Evolutionary conservation across 108 stramenopile species (phyloP).

Genomic region (Skeletonema marinoi): DNA sequence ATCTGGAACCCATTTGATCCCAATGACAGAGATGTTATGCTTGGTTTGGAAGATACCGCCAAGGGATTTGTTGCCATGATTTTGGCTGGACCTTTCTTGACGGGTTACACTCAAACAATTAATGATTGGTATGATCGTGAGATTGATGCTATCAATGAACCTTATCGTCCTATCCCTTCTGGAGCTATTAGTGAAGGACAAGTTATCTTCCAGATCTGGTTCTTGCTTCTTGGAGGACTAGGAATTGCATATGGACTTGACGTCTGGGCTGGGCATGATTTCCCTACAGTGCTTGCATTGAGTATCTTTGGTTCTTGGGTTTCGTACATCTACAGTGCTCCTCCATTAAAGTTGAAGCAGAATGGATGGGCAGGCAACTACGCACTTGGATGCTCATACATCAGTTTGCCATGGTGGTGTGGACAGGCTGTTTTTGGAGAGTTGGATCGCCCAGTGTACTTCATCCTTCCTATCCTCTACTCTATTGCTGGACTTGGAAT

Average conservation of each 20-base stretch:
- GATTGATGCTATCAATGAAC: constrained; percentile 98
- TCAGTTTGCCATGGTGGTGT: constrained; percentile 98
- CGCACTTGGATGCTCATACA: constrained; percentile 95
- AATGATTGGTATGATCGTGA: constrained; percentile 99
- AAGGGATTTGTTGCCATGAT: constrained; percentile 92
- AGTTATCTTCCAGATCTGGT: constrained; percentile 94
- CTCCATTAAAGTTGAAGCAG: constrained; percentile 94
- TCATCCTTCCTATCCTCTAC: constrained; percentile 90
- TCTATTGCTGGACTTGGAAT: constrained; percentile 94
- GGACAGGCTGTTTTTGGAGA: constrained; percentile 94
- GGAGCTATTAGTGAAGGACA: constrained; percentile 90
- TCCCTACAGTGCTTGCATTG: constrained; percentile 81
- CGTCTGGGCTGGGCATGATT: constrained; percentile 91
- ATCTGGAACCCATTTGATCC: constrained; percentile 96
- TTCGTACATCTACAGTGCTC: constrained; percentile 97
- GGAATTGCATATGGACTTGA: constrained; percentile 91
- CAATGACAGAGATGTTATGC: constrained; percentile 74
- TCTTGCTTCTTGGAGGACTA: constrained; percentile 88
- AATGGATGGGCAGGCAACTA: constrained; percentile 97
- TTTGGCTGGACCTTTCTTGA: constrained; percentile 92
- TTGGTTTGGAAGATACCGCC: constrained; percentile 82
- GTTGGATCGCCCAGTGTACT: constrained; percentile 86
- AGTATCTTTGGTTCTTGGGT: constrained; percentile 92
- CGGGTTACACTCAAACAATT: constrained; percentile 97
- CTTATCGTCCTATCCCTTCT: constrained; percentile 94